These are phyloP conservation scores for Neodidymelliopsis sp. DNA, from an alignment of 2,329 filamentous ascomycete genomes.

Conservation along the genomic window DNA sequence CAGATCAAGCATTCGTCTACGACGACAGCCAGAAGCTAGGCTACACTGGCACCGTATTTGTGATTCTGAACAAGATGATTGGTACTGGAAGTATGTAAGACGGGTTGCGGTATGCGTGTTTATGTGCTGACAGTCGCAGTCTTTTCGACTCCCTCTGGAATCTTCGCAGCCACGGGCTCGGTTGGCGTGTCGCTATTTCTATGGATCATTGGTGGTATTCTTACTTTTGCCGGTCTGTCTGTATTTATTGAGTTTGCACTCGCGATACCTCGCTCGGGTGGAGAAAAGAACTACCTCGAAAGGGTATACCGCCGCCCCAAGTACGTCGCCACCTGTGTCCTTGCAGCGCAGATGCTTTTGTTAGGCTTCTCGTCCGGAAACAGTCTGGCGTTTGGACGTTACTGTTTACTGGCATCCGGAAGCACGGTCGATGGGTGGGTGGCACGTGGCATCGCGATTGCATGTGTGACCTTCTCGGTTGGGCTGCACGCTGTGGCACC, in stretches of 20 bases:
- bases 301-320: slow-evolving; percentile 66
- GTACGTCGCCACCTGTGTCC: slow-evolving; percentile 66
- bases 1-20: slow-evolving; percentile 44
- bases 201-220: slow-evolving; percentile 61
- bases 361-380: slow-evolving; percentile 68
- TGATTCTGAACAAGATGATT: slow-evolving; percentile 47
- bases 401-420: slow-evolving; percentile 64
- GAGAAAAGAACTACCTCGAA: slow-evolving; percentile 73
- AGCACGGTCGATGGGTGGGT: slow-evolving; percentile 61
- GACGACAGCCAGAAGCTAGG: slow-evolving; percentile 44
- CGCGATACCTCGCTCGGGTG: slow-evolving; percentile 67
- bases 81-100: slow-evolving; percentile 36
- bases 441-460: slow-evolving; percentile 61
- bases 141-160: slow-evolving; percentile 65
- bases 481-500: slow-evolving; percentile 61
- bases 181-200: slow-evolving; percentile 63
- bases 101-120: background rate
- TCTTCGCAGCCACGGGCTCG: slow-evolving; percentile 62
- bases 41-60: slow-evolving; percentile 44
- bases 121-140: slow-evolving; percentile 35
- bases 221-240: slow-evolving; percentile 66
- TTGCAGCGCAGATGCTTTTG: slow-evolving; percentile 68
- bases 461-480: slow-evolving; percentile 61
- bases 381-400: slow-evolving; percentile 65
- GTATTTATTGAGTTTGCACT: slow-evolving; percentile 71